Evolutionary conservation across 2,329 filamentous ascomycete species (phyloP), one percentile per base, ranked within the genome.

Genomic region (Stemphylium lycopersici): DNA sequence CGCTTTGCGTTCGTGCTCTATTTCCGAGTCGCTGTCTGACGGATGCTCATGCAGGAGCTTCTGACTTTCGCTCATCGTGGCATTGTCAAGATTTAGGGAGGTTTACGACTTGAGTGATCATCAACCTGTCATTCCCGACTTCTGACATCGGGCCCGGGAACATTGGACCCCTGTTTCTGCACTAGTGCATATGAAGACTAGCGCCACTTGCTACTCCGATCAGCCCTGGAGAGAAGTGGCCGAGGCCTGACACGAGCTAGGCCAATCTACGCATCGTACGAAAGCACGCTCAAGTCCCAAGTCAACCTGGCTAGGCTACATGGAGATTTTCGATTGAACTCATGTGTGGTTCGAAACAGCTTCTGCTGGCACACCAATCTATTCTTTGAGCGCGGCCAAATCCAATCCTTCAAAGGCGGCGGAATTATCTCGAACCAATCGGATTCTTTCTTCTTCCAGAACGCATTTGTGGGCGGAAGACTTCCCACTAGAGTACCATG

Each of bases 1-100:
- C 22, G 58, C 43, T 26, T 50, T 56, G 11, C 49, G 61, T 39
- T 58, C 52, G 37, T 46, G 36, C n/a, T 67, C 68, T 22, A 61
- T 50, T 13, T 71, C 70, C 7, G 66, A 63, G 49, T 72, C 70
- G 58, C 63, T 70, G 52, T 71, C 67, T 36, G 59, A 62, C 36
- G 57, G 58, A 48, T 71, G 70, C 69, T 65, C 72, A 54, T 73
- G 66, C 57, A 74, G 67, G 66, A 74, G 72, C 69, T 73, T 65
- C 56, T 72, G 70, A 45, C 67, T 73, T 67, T 74, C 72, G 69
- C 68, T 73, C 72, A 74, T 74, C 61, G 63, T 73, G 66, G 62
- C 72, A 74, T 73, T 60, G 71, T 72, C 61, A 53, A 58, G 22
- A 46, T 45, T 22, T 36, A 43, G 13, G 43, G 37, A 32, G 49